Evolutionary conservation across 2,329 filamentous ascomycete genomes (phyloP), one percentile per base, ranked within the genome.

Genomic region (Didymella glomerata): DNA sequence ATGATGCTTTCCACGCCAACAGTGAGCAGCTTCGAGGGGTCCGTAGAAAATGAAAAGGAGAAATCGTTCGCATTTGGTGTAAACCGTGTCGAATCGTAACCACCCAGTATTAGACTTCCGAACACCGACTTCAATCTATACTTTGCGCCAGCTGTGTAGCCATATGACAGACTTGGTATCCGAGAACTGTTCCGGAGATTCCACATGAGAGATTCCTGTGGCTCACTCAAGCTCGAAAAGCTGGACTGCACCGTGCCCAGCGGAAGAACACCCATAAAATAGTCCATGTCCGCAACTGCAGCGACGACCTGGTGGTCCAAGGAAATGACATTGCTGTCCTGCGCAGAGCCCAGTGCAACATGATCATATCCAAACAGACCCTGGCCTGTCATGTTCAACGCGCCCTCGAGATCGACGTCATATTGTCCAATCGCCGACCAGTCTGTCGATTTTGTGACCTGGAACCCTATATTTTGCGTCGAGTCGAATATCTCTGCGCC

Each of bases 1-100:
- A 65, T 61, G 32, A 77, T 72, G 16, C 72, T 75, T n/a, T 70
- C 66, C 3, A 77, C 71, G 11, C 68, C 72, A 2, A 76, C 73
- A 1, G 73, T 74, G 16, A 77, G 52, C 16, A 77, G 64, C 18
- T 67, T 67, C 1, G 71, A 72, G 8, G 72, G 67, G 30, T 76
- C 68, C n/a, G 60, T 62, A 5, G 72, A 70, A 34, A 72, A 79
- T 60, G 59, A 69, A 44, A 69, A 78, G 0, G 71, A 71, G 41
- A 75, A 74, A 24, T 63, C 61, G 40, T 73, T 71, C 4, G 59
- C 54, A 40, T 71, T 70, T 4, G 69, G 52, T 22, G 61, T 69
- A 59, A 78, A 76, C n/a, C 78, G 74, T 0, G 73, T 74, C 18
- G 69, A 64, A 60, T 81, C 79, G 54, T 79, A 81, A 6, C 79